Evolutionary conservation across 345 rosid species (phyloP), one percentile per base, ranked within the genome.

Genomic region (Eucalyptus victrix): DNA sequence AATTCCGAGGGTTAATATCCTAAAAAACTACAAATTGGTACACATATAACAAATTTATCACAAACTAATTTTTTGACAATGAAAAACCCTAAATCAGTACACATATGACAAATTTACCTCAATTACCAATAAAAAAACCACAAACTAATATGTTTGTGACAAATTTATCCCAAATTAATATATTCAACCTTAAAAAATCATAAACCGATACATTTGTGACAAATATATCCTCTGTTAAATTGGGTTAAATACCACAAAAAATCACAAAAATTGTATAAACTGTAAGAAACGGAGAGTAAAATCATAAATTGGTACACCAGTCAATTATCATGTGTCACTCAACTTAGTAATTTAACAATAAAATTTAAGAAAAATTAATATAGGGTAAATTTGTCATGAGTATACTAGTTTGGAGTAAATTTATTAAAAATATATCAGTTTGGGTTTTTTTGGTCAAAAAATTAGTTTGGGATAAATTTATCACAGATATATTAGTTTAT

Each of bases 321-420:
- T 53, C 0, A 53, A 53, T 0, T 19, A 53, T 53, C 0, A 19
- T 18, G 9, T 51, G 0, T 51, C 1, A 19, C 2, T 53, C 10
- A 53, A 53, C 1, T 19, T 19, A 53, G 0, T 53, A 53, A 53
- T 53, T 53, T 53, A 1, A 53, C 0, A 7, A 53, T 18, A 53
- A 53, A 19, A 53, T 53, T 53, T 53, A 19, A 53, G 0, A 0
- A 0, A 53, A 53, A 19, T 0, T 53, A 19, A 53, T 0, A 18
- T 53, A 53, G 0, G 2, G 0, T 53, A 53, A 53, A 53, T 53
- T 19, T 18, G 0, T 51, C 1, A 18, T 0, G 18, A 18, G 0
- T 18, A 7, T 53, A 53, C 4, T 0, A 7, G 1, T 53, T 53
- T 53, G 0, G 10, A 1, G 0, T 53, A 19, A 53, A 19, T 53